phyloP scores from a whole-genome alignment of 495 filamentous ascomycete genomes.

The Hypoxylon cercidicola region DNA sequence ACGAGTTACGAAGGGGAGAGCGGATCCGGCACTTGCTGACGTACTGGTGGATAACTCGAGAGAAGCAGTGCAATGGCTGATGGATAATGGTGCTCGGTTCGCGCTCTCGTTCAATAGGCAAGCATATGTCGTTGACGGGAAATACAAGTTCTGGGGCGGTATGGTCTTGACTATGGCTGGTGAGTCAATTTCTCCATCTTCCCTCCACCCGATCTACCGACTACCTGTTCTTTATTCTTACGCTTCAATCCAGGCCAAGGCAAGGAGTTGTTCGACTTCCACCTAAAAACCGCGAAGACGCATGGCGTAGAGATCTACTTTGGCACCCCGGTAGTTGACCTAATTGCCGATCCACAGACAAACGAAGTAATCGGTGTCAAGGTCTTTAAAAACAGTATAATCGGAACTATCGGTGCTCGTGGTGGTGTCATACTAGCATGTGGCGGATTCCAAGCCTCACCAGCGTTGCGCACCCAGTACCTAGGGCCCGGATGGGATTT shows the following conservation, averaged over 20 bases:
- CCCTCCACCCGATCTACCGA: neutral
- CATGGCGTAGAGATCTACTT: constrained; percentile 57
- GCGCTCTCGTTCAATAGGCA: constrained; percentile 70
- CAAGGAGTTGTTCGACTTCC: constrained; percentile 63
- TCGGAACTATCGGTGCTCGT: constrained; percentile 45
- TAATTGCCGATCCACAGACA: constrained; percentile 51
- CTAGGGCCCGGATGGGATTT: constrained; percentile 71
- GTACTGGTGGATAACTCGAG: constrained; percentile 60
- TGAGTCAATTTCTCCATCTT: constrained; percentile 1
- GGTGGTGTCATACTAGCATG: constrained; percentile 64
- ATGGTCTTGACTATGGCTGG: constrained; percentile 65
- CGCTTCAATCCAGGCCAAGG: constrained; percentile 46
- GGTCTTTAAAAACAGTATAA: constrained; percentile 44
- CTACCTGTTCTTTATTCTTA: neutral
- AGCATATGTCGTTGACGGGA: constrained; percentile 64
- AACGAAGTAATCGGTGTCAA: constrained; percentile 52
- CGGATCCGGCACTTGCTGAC: constrained; percentile 55
- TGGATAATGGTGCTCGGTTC: constrained; percentile 61
- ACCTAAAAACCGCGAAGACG: constrained; percentile 53
- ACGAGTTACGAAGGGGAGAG: constrained; percentile 59
- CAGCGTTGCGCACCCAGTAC: constrained; percentile 63
- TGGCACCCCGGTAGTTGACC: constrained; percentile 52
- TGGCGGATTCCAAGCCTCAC: constrained; percentile 70
- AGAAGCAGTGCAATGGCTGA: constrained; percentile 65
- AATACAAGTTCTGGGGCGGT: constrained; percentile 71